A percentile compares a stretch with the other conserved stretches of the same genome.
Evolutionary conservation across 306 rosid species (phyloP).

Genomic region (Prunus salicina): DNA sequence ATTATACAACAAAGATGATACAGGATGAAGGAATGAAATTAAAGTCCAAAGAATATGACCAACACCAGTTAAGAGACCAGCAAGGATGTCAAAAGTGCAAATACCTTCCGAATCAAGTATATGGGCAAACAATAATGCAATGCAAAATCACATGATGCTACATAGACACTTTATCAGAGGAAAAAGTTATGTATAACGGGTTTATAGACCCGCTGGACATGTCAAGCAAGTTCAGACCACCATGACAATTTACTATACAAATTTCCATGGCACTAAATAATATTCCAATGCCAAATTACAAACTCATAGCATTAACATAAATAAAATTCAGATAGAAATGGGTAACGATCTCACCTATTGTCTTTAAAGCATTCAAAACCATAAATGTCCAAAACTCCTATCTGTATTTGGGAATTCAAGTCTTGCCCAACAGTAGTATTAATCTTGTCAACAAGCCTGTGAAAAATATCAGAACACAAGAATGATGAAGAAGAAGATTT

Average conservation of each 20-base stretch:
- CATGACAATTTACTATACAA: neutral
- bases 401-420: slow-evolving; percentile 63
- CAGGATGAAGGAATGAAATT: neutral
- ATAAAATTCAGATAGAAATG: neutral
- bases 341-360: slow-evolving; percentile 55
- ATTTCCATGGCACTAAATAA: neutral
- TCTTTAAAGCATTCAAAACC: slow-evolving; percentile 98
- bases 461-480: slow-evolving; percentile 25
- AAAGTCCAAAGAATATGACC: neutral
- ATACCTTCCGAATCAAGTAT: neutral
- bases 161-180: neutral
- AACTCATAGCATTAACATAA: neutral
- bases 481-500: neutral
- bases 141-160: neutral
- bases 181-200: neutral
- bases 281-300: neutral
- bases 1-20: neutral
- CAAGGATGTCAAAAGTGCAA: slow-evolving; percentile 1
- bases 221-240: slow-evolving; percentile 5
- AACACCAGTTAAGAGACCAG: neutral
- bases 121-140: neutral
- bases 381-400: slow-evolving; percentile 94
- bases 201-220: neutral
- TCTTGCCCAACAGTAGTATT: slow-evolving; percentile 95
- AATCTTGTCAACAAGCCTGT: slow-evolving; percentile 97